These are phyloP conservation scores for Mucor circinelloides DNA, from an alignment of 371 early-diverging fungal genomes.

Conservation along the genomic window DNA sequence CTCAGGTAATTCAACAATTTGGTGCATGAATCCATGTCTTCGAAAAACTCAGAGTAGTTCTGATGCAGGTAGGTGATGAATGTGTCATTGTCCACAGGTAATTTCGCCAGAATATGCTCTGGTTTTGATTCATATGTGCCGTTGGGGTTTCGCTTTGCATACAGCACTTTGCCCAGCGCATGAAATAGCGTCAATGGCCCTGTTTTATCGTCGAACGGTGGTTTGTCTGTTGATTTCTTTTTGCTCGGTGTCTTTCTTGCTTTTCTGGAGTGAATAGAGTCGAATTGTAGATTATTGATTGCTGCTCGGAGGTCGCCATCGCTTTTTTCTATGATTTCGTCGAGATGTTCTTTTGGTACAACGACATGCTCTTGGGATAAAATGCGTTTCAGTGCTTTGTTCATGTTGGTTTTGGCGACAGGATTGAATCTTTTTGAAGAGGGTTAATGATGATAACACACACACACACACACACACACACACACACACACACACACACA, in stretches of 20 bases:
- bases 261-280: slow-evolving; percentile 6
- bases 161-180: slow-evolving; percentile 45
- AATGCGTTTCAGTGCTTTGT: slow-evolving; percentile 16
- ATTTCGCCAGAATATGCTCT: slow-evolving; percentile 28
- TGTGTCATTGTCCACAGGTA: slow-evolving; percentile 21
- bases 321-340: slow-evolving; percentile 21
- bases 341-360: slow-evolving; percentile 2
- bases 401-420: slow-evolving; percentile 14
- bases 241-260: background rate
- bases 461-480: too few species aligned
- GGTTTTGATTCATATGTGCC: slow-evolving; percentile 32
- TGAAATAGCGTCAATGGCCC: slow-evolving; percentile 37
- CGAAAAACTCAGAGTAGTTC: slow-evolving; percentile 24
- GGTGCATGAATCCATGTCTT: slow-evolving; percentile 20
- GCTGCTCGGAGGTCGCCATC: slow-evolving; percentile 47
- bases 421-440: slow-evolving; percentile 33
- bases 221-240: background rate
- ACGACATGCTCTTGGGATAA: slow-evolving; percentile 7
- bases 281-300: slow-evolving; percentile 44
- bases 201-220: slow-evolving; percentile 8
- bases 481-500: too few species aligned
- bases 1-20: slow-evolving; percentile 19
- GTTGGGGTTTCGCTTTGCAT: slow-evolving; percentile 33
- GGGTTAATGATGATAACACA: too few species aligned
- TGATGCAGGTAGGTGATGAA: slow-evolving; percentile 32